Base-by-base conservation (phyloP, 148 eudicot genomes). In the Arbutus unedo region DNA sequence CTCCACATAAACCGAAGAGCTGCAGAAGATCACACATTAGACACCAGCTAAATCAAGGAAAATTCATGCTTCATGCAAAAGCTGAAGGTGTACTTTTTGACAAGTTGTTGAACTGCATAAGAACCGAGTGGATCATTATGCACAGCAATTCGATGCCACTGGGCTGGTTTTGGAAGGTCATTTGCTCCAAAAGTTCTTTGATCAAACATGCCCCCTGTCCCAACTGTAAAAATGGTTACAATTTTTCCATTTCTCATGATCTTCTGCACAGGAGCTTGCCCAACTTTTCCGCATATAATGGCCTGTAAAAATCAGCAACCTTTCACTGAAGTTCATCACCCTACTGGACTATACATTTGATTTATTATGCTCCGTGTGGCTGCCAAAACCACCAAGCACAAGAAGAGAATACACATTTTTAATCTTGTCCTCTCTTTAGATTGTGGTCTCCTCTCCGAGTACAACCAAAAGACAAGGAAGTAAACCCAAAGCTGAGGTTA, bases 171-270 rank as follows among this genome's bases (percentile, higher is more conserved):
- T 25, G 97, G 94, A 53, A 76, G 76, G 84, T 93, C 95, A 56
- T 82, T 85, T 14, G 54, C 85, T 84, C 88, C 87, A 2, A 86
- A 6, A 60, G 53, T 80, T 87, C 99, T 93, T 85, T 96, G 94
- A 86, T 96, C 98, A 90, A 87, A 94, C 97, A 93, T 88, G 78
- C 99, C 99, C 76, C 99, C 99, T 8, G 99, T 96, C 82, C 98
- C 99, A 72, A 96, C 96, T 18, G 89, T 94, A 81, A 96, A 96
- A 77, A 92, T 91, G 14, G 99, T 94, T 82, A 96, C 93, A 78
- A 93, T 93, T 88, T 77, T 88, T 56, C 99, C 99, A 82, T 91
- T 96, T 85, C 99, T 88, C 89, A 96, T 81, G 50, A 96, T 95
- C 91, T 96, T 96, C 84, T 96, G 99, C 79, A 96, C 85, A 62